These are phyloP conservation scores for Gardenia jasminoides DNA, from an alignment of 257 asterid genomes.

Conservation along the genomic window DNA sequence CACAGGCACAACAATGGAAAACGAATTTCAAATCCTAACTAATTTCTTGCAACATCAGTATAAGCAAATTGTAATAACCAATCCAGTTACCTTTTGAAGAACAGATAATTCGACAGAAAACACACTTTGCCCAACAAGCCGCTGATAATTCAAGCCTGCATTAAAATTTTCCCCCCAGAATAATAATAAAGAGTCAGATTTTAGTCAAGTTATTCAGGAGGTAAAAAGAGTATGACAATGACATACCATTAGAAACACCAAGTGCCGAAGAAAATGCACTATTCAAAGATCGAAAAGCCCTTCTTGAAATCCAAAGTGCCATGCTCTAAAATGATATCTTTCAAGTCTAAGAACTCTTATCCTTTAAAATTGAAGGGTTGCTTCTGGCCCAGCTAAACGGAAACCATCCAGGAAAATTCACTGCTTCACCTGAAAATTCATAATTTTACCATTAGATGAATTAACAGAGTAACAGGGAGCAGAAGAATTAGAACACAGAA, in stretches of 20 bases:
- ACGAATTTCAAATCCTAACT: not conserved
- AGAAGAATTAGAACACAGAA: not conserved
- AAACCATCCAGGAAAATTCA: conserved; percentile 6
- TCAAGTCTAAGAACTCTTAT: not conserved
- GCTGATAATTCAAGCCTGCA: conserved; percentile 18
- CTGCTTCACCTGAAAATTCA: conserved; percentile 7
- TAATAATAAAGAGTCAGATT: not conserved
- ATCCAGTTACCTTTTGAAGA: not conserved
- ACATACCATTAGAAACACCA: conserved; percentile 8
- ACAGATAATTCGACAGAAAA: conserved; percentile 29
- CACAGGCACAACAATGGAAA: not conserved
- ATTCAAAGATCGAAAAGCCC: conserved; percentile 27
- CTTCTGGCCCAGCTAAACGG: not conserved
- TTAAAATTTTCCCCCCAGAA: not conserved
- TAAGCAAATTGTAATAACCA: not conserved
- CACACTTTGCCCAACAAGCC: conserved; percentile 19
- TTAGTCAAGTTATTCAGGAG: not conserved
- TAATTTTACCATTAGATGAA: not conserved
- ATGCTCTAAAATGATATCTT: conserved; percentile 11
- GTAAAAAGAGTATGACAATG: not conserved
- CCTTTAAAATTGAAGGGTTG: not conserved
- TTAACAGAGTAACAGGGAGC: not conserved
- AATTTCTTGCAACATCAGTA: not conserved
- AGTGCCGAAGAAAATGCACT: conserved; percentile 20
- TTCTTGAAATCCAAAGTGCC: conserved; percentile 26